Evolutionary conservation across 768 basidiomycete genomes (phyloP), one percentile per base, ranked within the genome.

Genomic region (Lyophyllum decastes): DNA sequence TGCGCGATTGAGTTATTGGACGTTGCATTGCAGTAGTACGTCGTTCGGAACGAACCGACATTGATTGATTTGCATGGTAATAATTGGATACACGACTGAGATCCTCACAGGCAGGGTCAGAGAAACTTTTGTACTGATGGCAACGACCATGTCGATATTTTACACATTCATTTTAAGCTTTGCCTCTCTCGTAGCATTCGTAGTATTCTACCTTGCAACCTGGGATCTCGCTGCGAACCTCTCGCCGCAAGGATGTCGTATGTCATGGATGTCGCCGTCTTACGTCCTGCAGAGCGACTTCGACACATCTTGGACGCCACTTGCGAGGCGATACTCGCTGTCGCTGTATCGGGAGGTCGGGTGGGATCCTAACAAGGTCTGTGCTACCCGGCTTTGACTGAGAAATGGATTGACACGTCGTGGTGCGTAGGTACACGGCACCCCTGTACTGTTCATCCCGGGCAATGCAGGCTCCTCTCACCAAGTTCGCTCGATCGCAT

Each of bases 401-500:
- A 24, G n/a, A 27, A 49, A 17, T 8, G 16, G 7, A 45, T 24
- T 57, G 8, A 52, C 34, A 34, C 55, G 40, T 59, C 25, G 16
- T 17, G 16, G 9, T 10, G n/a, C 48, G 21, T 47, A 64, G 60
- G 46, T 58, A 44, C 61, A 63, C 24, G 92, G 94, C 38, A 68
- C 82, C 17, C 97, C 97, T n/a, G 93, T 96, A 26, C 78, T 99
- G 26, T 99, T 98, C 75, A 89, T 98, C 43, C 97, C 97, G 1
- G 97, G 97, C 8, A 98, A 98, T 70, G 96, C 96, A 22, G 97
- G 97, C 5, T 95, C 93, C 2, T 95, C 90, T 33, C 88, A 86
- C 62, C 97, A 98, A 78, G 90, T 92, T 47, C 87, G 97, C 61
- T 95, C 94, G 12, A 94, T 98, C 64, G 96, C 96, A 4, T 94